A percentile compares a stretch with the other conserved stretches of the same genome.
Evolutionary conservation across 805 yeast genomes (phyloP).

Genomic region (Kodamaea kakaduensis): DNA sequence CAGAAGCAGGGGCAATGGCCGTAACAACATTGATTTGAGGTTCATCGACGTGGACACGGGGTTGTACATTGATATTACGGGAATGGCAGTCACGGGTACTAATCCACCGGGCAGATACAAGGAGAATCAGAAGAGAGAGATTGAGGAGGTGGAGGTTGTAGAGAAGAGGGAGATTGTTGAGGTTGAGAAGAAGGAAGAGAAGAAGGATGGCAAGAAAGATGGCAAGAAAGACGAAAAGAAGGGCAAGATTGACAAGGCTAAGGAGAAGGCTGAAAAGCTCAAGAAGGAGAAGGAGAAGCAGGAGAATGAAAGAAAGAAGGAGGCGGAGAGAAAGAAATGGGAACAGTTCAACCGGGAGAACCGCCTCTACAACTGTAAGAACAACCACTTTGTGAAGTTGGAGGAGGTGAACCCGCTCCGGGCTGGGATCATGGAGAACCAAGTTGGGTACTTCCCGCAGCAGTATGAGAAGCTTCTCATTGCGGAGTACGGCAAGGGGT

Average conservation of each 20-base stretch:
- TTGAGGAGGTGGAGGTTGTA: slow-evolving; percentile 10
- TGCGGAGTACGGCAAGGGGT: slow-evolving; percentile 25
- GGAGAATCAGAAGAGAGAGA: not conserved
- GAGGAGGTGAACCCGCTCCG: slow-evolving; percentile 19
- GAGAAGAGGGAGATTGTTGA: slow-evolving; percentile 14
- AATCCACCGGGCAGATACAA: slow-evolving; percentile 18
- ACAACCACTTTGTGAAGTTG: slow-evolving; percentile 27
- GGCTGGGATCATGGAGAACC: slow-evolving; percentile 14
- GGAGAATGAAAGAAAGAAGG: slow-evolving; percentile 17
- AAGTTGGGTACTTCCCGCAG: slow-evolving; percentile 29
- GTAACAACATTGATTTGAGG: slow-evolving; percentile 19
- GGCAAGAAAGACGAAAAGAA: too few relatives aligned
- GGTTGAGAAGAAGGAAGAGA: too few relatives aligned
- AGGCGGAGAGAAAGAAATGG: not conserved
- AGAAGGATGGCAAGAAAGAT: too few relatives aligned
- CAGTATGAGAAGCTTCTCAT: slow-evolving; percentile 23
- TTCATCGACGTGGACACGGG: slow-evolving; percentile 27
- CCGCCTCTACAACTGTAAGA: slow-evolving; percentile 37
- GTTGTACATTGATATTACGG: slow-evolving; percentile 26
- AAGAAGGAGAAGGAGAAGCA: not conserved
- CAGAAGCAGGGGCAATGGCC: slow-evolving; percentile 49
- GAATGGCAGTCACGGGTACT: slow-evolving; percentile 28
- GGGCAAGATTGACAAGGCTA: too few relatives aligned
- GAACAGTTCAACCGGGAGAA: slow-evolving; percentile 5
- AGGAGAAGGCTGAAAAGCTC: too few relatives aligned